phyloP scores from a whole-genome alignment of 2,329 filamentous ascomycete genomes.

The Esteya vermicola region DNA sequence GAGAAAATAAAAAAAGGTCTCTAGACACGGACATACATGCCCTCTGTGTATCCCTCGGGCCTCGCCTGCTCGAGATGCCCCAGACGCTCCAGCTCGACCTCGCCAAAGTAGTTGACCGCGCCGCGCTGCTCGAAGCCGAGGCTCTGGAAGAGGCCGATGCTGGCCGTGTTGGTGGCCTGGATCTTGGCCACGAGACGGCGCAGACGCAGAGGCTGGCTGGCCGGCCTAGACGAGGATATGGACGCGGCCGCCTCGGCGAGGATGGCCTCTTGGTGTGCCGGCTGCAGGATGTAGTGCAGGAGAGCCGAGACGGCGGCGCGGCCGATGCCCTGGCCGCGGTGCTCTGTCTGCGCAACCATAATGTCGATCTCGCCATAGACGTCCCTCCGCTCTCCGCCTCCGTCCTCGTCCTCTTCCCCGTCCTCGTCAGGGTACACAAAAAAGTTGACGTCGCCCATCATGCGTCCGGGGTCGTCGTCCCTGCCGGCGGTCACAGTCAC shows the following conservation, averaged over 20 bases:
- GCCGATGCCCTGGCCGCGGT: constrained; percentile 52
- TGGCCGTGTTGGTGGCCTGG: constrained; percentile 37
- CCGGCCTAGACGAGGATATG: constrained; percentile 1
- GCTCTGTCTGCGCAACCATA: constrained; percentile 56
- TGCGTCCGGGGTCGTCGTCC: constrained; percentile 39
- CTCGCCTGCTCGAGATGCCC: constrained; percentile 14
- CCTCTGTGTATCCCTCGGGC: constrained; percentile 7
- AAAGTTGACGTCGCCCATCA: constrained; percentile 68
- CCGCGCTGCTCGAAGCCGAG: constrained; percentile 39
- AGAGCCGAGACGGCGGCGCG: constrained; percentile 52
- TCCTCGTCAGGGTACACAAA: constrained; percentile 54
- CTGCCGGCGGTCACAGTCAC: constrained; percentile 18
- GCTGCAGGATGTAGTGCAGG: constrained; percentile 47
- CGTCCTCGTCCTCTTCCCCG: constrained; percentile 25
- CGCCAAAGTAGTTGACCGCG: constrained; percentile 44
- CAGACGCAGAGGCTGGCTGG: no score
- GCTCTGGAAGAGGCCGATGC: constrained; percentile 34
- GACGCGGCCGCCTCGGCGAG: constrained; percentile 30
- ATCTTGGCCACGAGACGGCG: constrained; percentile 26
- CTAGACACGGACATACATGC: constrained; percentile 4
- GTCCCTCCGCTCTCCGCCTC: constrained; percentile 28
- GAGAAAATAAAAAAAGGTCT: neutral
- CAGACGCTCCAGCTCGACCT: constrained; percentile 32
- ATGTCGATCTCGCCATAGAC: constrained; percentile 65
- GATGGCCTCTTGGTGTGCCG: constrained; percentile 37